Base-by-base conservation (phyloP, 495 filamentous ascomycete species). In the Hypoxylon crocopeplum region DNA sequence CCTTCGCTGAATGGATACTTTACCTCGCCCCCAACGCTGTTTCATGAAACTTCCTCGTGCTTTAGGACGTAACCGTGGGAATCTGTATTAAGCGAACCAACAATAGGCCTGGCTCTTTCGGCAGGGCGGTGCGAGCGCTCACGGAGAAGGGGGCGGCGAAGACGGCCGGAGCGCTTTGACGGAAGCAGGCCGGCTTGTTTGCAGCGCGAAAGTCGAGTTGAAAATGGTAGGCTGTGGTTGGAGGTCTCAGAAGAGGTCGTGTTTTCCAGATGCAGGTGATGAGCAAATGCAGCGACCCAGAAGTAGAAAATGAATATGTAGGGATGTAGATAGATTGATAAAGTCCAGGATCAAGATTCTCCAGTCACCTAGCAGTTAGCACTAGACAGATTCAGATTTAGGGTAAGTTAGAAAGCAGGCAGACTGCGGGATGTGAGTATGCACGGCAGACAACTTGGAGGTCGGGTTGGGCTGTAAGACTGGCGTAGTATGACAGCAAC, bases 391-490 rank as follows among this genome's bases (percentile, higher is more conserved):
- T 48, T 54, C 34, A 30, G 42, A 55, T 42, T 34, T 61, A 22
- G 51, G 39, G 15, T 51, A 51, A 56, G 56, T 10, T n/a, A n/a
- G n/a, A 13, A 38, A 38, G 59, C 34, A 56, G 59, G 51, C 40
- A 46, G 39, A 46, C 45, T 62, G 59, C 59, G 59, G 59, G 51
- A 56, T 55, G 51, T 46, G 50, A 47, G 46, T 33, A 62, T 60
- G 51, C 59, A 56, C 59, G 51, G 59, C 52, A 56, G 51, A 48
- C 38, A 51, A 40, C 34, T 54, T 56, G 25, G 47, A 29, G n/a
- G 45, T 42, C 46, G 45, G 46, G 59, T 62, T 62, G 59, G 59
- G 59, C 52, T 62, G 59, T 51, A 56, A 62, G 51, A 62, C 51
- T 47, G 52, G 59, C 38, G 37, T 40, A 52, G 42, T 44, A 62